Base-by-base conservation (phyloP, 1,139 yeast genomes). In the Lodderomyces jiufengensis region DNA sequence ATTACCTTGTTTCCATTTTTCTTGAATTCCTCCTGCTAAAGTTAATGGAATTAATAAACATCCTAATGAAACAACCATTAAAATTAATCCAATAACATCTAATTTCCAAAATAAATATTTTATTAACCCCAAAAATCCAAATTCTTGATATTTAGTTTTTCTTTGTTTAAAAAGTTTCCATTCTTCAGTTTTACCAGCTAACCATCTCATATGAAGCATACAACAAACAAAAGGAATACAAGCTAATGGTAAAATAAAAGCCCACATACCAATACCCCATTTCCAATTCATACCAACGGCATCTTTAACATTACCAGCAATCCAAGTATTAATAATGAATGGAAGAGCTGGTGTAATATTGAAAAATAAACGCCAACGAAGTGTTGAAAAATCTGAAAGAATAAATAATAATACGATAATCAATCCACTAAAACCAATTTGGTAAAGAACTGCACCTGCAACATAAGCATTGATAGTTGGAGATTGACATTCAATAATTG, bases 321-420 rank as follows among this genome's bases (percentile, higher is more conserved):
- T 69, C 92, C 92, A 84, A 12, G 92, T 80, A 54, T 81, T 84
- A 56, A 84, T 80, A 46, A 84, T 76, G 47, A 73, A 79, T 2
- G 92, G 92, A 48, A 76, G 63, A 4, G 85, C 77, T 13, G 88
- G 87, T 22, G 78, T 62, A 46, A 80, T 75, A 23, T 81, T 73
- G 44, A 70, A 70, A 32, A 74, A 66, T 47, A 83, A 66, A 62
- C 92, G 77, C 84, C 88, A 81, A 54, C 78, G 80, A 49, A 83
- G 66, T 43, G 70, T 64, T 6, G 90, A 80, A 51, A 76, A 68
- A 56, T 84, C 94, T 5, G 84, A 80, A 40, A 78, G 57, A 34
- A 81, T 64, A 31, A 83, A 60, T 47, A 77, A 73, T 34, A 80
- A 57, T 36, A 79, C 58, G 33, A 83, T 63, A 32, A 76, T 63